Evolutionary conservation across 345 rosid genomes (phyloP), one percentile per base, ranked within the genome.

Genomic region (Geranium brycei): DNA sequence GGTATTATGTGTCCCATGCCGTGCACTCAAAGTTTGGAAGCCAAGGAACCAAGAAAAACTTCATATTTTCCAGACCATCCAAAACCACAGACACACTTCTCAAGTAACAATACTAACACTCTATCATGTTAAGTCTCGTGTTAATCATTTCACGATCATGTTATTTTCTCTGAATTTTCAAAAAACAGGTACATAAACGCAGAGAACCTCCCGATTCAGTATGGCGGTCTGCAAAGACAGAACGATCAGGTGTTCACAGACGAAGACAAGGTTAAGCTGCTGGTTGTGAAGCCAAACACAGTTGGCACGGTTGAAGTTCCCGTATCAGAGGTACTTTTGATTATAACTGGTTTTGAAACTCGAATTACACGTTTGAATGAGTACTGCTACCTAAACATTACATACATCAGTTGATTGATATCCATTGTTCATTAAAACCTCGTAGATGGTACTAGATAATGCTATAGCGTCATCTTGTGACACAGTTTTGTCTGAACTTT

Each of bases 161-260:
- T 59, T 38, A 28, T 19, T 4, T 28, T 31, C 18, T 35, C 23
- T 8, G 16, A 8, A 4, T 51, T 51, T 17, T 51, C 17, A 32
- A 10, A 58, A 12, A 19, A 18, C 62, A 86, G 92, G 75, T 77
- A 71, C 38, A 73, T 86, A 32, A 53, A 75, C 13, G 75, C 84
- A 13, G 81, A 83, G 64, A 76, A 82, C 62, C 84, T 80, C 59
- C 81, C 84, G 7, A 68, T 72, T 53, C 80, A 83, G 66, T 82
- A 82, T 14, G 92, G 87, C 32, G 92, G 92, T 35, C 79, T 86
- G 47, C 69, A 51, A 19, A 76, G 79, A 69, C 77, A 77, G 30
- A 71, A 76, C 3, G 85, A 84, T 57, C 28, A 3, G 12, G 92
- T 79, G 10, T 84, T 84, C 65, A 71, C 59, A 1, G 57, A 71